Conservation (phyloP, 495 filamentous ascomycete genomes). For the Neurospora sp. region DNA sequence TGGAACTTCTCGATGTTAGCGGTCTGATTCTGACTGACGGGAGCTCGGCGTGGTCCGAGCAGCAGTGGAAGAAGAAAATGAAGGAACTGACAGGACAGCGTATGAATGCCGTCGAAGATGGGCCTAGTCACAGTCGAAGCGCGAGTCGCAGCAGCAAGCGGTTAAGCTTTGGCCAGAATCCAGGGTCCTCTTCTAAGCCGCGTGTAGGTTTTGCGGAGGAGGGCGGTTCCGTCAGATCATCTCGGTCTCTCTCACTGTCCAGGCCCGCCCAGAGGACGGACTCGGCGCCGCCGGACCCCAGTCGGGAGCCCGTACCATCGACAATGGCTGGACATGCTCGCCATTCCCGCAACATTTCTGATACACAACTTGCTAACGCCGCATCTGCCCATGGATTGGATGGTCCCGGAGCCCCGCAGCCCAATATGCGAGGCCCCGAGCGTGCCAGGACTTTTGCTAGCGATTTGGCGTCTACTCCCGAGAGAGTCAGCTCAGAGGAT, state of each 20-base stretch:
- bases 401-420: slow-evolving; percentile 10
- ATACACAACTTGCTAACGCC: slow-evolving; percentile 17
- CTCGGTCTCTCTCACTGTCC: slow-evolving; percentile 41
- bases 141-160: slow-evolving; percentile 53
- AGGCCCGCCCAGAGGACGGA: slow-evolving; percentile 33
- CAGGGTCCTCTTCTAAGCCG: slow-evolving; percentile 23
- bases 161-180: slow-evolving; percentile 46
- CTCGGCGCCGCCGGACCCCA: slow-evolving; percentile 32
- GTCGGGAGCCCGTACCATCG: slow-evolving; percentile 33
- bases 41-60: slow-evolving; percentile 70
- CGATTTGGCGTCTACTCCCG: slow-evolving; percentile 37
- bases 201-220: slow-evolving; percentile 59
- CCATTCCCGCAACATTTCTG: slow-evolving; percentile 31
- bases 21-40: slow-evolving; percentile 66
- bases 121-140: slow-evolving; percentile 46
- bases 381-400: slow-evolving; percentile 5
- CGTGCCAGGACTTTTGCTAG: slow-evolving; percentile 23
- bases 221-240: slow-evolving; percentile 41
- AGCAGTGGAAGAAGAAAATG: slow-evolving; percentile 81
- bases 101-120: slow-evolving; percentile 48
- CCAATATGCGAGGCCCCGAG: slow-evolving; percentile 15
- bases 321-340: slow-evolving; percentile 29
- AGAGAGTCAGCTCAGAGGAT: slow-evolving; percentile 52
- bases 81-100: slow-evolving; percentile 84
- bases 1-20: slow-evolving; percentile 79